phyloP scores from a whole-genome alignment of 495 filamentous ascomycete species.

The Coniosporium apollinis region DNA sequence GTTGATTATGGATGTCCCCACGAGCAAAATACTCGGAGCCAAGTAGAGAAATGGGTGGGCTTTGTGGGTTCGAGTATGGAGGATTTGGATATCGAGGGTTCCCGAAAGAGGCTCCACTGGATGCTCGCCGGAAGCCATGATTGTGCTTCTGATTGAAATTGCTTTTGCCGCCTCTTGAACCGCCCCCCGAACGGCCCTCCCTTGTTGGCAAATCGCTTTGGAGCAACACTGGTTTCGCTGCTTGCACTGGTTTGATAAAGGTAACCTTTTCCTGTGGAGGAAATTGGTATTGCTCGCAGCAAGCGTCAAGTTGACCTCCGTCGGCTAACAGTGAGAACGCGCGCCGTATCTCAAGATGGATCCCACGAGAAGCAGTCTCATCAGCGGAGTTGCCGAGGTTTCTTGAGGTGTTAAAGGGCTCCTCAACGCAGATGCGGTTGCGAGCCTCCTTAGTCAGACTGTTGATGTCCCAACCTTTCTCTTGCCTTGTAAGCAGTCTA shows the following conservation, averaged over 20 bases:
- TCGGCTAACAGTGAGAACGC: conserved; percentile 69
- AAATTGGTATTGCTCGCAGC: conserved; percentile 71
- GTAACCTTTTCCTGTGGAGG: conserved; percentile 68
- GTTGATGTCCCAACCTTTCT: conserved; percentile 65
- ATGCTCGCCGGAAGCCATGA: conserved; percentile 20
- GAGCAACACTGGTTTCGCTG: conserved; percentile 42
- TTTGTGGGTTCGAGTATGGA: conserved; percentile 14
- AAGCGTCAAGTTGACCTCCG: conserved; percentile 51
- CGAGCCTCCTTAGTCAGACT: conserved; percentile 35
- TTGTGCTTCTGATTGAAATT: conserved; percentile 24
- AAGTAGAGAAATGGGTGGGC: conserved; percentile 12
- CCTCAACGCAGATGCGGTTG: conserved; percentile 83
- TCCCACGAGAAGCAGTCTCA: conserved; percentile 75
- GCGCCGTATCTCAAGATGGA: conserved; percentile 76
- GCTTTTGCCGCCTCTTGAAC: conserved; percentile 34
- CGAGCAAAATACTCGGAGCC: conserved; percentile 17
- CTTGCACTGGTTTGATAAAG: conserved; percentile 53
- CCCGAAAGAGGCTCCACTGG: conserved; percentile 21
- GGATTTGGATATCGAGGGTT: conserved; percentile 13
- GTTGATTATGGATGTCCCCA: conserved; percentile 34
- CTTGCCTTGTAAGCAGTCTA: conserved; percentile 61
- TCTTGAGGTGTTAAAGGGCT: conserved; percentile 85
- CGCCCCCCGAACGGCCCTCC: conserved; percentile 22
- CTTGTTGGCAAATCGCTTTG: conserved; percentile 32
- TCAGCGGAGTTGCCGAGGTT: conserved; percentile 96